These are phyloP conservation scores for Hamiltosporidium tvaerminnensis DNA, from an alignment of 371 early-diverging fungal species.

Conservation along the genomic window DNA sequence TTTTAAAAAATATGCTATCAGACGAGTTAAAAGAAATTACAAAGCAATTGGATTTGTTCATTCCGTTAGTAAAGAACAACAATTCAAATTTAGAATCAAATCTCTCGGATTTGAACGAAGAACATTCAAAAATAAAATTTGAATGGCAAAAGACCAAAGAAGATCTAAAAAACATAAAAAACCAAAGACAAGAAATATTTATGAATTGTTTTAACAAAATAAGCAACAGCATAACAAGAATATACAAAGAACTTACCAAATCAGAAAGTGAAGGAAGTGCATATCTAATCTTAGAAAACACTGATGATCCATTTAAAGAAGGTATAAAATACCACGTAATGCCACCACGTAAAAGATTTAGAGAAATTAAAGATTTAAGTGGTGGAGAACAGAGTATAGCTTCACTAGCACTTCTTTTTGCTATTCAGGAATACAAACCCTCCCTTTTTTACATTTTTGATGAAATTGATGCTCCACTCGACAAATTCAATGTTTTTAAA, in stretches of 20 bases:
- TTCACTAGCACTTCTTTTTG: slow-evolving; percentile 43
- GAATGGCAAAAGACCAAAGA: too few relatives aligned
- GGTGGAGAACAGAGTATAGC: slow-evolving; percentile 54
- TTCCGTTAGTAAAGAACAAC: too few relatives aligned
- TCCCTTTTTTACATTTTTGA: slow-evolving; percentile 52
- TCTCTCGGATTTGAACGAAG: too few relatives aligned
- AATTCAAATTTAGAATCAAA: too few relatives aligned
- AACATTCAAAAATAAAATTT: too few relatives aligned
- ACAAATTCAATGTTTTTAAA: slow-evolving; percentile 45
- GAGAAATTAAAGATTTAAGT: slow-evolving; percentile 38
- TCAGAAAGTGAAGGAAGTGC: slow-evolving; percentile 8
- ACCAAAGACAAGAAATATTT: slow-evolving; percentile 37
- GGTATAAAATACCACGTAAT: slow-evolving; percentile 44
- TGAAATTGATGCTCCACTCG: slow-evolving; percentile 52
- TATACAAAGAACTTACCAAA: slow-evolving; percentile 39
- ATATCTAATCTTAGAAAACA: slow-evolving; percentile 42
- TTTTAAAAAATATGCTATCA: too few relatives aligned
- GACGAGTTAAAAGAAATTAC: background rate
- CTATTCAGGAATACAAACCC: slow-evolving; percentile 32
- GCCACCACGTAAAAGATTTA: slow-evolving; percentile 49
- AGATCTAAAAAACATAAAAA: slow-evolving; percentile 30
- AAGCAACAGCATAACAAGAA: slow-evolving; percentile 16
- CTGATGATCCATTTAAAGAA: slow-evolving; percentile 34
- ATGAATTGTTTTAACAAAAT: slow-evolving; percentile 38
- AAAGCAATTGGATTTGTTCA: too few relatives aligned